phyloP scores from a whole-genome alignment of 2,329 filamentous ascomycete species.

The Trichoderma koningiopsis region DNA sequence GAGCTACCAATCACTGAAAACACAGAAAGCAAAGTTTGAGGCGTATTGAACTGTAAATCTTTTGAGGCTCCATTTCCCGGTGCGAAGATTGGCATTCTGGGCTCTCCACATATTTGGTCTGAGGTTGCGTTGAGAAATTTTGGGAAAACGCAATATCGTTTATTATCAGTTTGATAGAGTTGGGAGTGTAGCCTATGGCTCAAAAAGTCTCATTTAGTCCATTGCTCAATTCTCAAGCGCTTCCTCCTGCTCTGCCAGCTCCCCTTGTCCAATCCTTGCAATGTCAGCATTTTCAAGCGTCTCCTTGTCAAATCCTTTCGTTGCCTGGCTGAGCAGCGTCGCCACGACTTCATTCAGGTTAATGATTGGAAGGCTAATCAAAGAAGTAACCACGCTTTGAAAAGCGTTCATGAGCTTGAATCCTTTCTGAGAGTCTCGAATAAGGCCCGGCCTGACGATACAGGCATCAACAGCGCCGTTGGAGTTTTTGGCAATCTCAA shows the following conservation, averaged over 20 bases:
- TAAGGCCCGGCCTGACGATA: constrained; percentile 17
- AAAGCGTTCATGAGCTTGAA: not conserved
- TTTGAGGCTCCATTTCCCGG: too few species aligned
- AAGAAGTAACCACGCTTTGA: not conserved
- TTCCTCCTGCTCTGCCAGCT: not conserved
- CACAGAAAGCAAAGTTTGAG: not conserved
- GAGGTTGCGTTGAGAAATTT: not conserved
- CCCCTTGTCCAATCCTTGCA: constrained; percentile 20
- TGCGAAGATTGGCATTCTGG: too few species aligned
- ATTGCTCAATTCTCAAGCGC: not conserved
- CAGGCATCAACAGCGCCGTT: constrained; percentile 6
- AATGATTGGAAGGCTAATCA: constrained; percentile 12
- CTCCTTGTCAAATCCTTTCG: constrained; percentile 18
- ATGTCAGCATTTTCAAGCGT: constrained; percentile 20
- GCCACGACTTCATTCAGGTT: constrained; percentile 12
- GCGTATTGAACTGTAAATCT: not conserved
- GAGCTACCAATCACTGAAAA: not conserved
- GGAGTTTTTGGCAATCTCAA: constrained; percentile 14
- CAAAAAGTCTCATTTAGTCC: too few species aligned
- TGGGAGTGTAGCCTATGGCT: not conserved
- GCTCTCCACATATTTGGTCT: not conserved
- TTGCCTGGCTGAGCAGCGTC: constrained; percentile 16
- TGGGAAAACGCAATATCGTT: too few species aligned
- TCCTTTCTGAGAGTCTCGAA: not conserved
- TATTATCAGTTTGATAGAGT: not conserved